Base-by-base conservation (phyloP, 139 green algal species). In the Chlorella vulgaris region DNA sequence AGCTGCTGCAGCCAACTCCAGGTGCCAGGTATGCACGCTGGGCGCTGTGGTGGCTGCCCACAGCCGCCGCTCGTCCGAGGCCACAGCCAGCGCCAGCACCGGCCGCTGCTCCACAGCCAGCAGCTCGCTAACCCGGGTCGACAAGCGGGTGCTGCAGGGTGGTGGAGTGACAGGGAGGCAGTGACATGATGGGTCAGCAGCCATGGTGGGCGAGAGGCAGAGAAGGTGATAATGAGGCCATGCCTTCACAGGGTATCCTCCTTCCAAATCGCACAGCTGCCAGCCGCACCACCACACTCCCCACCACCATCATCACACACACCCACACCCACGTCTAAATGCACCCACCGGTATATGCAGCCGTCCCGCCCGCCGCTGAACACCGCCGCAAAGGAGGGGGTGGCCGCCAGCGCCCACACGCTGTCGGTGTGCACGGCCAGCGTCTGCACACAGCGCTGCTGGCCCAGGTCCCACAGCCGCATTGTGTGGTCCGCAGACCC, bases 391-490 rank as follows among this genome's bases (percentile, higher is more conserved):
- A 91, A 85, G 43, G 28, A 29, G 28, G 82, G 51, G 0, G 81
- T 78, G 0, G 86, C 88, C 1, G 87, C 84, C 76, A 98, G 83
- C 36, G 84, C 83, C 94, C 95, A 98, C 33, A 98, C 95, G 39
- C 81, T 92, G 89, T 98, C 95, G 0, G 76, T 92, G 86, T 98
- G 95, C n/a, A 95, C 75, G 0, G 83, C 83, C 33, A 93, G 86
- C 0, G 90, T 94, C 84, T 90, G 80, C 63, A 89, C 28, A 81
- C 93, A 98, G 24, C 95, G 85, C 82, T 96, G 91, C 90, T 95
- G 92, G 22, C 93, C 85, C 74, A 98, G 61, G 84, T 98, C 94
- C 95, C 95, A 98, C 70, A 98, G 86, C 75, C 92, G 88, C 51
- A 98, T 89, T 29, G 94, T 98, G 70, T 91, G 85, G 78, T 98